These are phyloP conservation scores for Coelastrella sp. DNA, from an alignment of 139 green algal species.

Conservation along the genomic window DNA sequence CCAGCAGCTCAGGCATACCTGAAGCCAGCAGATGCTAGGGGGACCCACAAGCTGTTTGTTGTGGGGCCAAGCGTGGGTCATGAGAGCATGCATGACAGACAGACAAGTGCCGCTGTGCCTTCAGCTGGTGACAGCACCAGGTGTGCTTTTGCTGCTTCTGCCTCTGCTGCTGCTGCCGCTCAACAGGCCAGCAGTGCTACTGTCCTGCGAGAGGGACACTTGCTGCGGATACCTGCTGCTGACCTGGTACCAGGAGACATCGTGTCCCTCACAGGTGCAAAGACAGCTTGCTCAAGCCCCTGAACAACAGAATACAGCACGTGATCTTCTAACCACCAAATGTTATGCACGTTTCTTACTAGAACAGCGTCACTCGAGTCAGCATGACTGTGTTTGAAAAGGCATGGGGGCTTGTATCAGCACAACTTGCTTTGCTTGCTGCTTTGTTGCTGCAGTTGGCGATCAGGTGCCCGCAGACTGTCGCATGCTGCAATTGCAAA, in stretches of 20 bases:
- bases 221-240: slow-evolving; percentile 66
- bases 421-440: neutral
- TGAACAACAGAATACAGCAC: too few species aligned
- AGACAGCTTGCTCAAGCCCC: neutral
- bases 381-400: too few species aligned
- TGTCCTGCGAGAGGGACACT: slow-evolving; percentile 64
- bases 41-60: too few species aligned
- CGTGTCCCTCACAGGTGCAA: slow-evolving; percentile 75
- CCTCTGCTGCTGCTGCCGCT: neutral
- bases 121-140: neutral
- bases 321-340: too few species aligned
- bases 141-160: slow-evolving; percentile 7
- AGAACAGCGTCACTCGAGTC: too few species aligned
- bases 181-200: slow-evolving; percentile 68
- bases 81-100: too few species aligned
- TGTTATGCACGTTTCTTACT: too few species aligned
- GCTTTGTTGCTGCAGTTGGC: slow-evolving; percentile 60
- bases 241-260: slow-evolving; percentile 94
- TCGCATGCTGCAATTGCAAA: slow-evolving; percentile 64
- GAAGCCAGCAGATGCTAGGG: too few species aligned
- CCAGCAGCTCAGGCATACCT: too few species aligned
- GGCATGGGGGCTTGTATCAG: neutral
- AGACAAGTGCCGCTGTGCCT: neutral
- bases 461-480: slow-evolving; percentile 79
- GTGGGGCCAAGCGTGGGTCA: too few species aligned